Evolutionary conservation across 1,284 basidiomycete genomes (phyloP).

Genomic region (Cystobasidiaceae sp.): DNA sequence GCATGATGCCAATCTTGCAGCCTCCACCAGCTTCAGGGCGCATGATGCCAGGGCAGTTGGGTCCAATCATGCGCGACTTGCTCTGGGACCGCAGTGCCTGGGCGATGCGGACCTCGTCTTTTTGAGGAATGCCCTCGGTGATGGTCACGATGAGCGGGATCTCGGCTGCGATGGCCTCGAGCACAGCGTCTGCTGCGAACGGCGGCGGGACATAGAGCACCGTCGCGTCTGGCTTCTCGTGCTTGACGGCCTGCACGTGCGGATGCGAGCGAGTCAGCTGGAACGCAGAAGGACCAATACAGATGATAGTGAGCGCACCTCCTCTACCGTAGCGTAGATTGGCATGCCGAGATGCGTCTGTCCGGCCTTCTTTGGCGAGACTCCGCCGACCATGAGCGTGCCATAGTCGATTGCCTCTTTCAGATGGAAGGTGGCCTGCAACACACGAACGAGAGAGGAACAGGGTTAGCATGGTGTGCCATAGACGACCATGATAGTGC

Average conservation of each 20-base stretch:
- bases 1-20: slow-evolving; percentile 99
- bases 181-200: slow-evolving; percentile 85
- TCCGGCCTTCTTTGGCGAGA: slow-evolving; percentile 96
- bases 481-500: no score
- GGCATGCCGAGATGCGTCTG: slow-evolving; percentile 91
- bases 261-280: background rate
- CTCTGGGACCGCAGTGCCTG: slow-evolving; percentile 93
- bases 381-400: slow-evolving; percentile 79
- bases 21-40: slow-evolving; percentile 64
- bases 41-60: slow-evolving; percentile 98
- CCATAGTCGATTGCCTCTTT: slow-evolving; percentile 91
- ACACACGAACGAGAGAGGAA: no score
- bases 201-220: slow-evolving; percentile 95
- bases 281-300: no score
- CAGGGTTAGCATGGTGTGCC: background rate
- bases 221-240: slow-evolving; percentile 80
- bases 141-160: slow-evolving; percentile 96
- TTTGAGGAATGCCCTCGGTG: slow-evolving; percentile 94
- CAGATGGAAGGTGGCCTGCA: slow-evolving; percentile 92
- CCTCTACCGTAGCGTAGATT: slow-evolving; percentile 85
- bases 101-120: slow-evolving; percentile 83
- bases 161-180: slow-evolving; percentile 96
- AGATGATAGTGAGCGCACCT: slow-evolving; percentile 60
- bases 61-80: slow-evolving; percentile 74
- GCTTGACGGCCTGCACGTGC: slow-evolving; percentile 68